Evolutionary conservation across 345 rosid genomes (phyloP), one percentile per base, ranked within the genome.

Genomic region (Luvunga scandens): DNA sequence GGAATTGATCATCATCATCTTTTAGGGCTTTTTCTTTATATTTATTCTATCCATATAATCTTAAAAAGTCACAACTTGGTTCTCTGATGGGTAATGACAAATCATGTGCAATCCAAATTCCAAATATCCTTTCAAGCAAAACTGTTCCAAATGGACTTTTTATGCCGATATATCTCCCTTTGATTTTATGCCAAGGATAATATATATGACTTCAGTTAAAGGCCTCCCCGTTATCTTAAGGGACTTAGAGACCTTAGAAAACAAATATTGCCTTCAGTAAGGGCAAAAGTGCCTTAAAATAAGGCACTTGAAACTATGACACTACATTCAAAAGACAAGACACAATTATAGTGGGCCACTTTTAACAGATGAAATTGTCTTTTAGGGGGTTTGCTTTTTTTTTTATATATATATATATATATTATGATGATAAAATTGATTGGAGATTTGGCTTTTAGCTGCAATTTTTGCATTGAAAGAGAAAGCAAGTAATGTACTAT

Each of bases 391-490:
- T 34, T 53, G 56, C 18, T 33, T n/a, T 79, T 53, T n/a, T n/a
- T n/a, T n/a, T n/a, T n/a, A n/a, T n/a, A n/a, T n/a, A n/a, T n/a
- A n/a, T n/a, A n/a, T n/a, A n/a, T n/a, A n/a, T 31, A 4, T 12
- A 8, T 25, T 63, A 65, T 42, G 33, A 9, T 55, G 71, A 61
- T 30, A 83, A 68, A 66, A 77, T 82, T 80, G 87, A 85, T 75
- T 30, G 77, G 84, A 71, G 85, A 78, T 82, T 85, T 79, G 87
- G 87, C 83, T 67, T 85, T 74, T 85, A 66, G 85, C 62, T 84
- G 82, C 82, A 39, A 21, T 25, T 28, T 48, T 60, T 63, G 31
- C 36, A 61, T 72, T 71, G 63, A 42, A 60, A 30, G 9, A 67
- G 68, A 65, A 31, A 65, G 33, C 24, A 7, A 65, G 21, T 18